phyloP scores from a whole-genome alignment of 352 stramenopile species.

The Pythium aphanidermatum region DNA sequence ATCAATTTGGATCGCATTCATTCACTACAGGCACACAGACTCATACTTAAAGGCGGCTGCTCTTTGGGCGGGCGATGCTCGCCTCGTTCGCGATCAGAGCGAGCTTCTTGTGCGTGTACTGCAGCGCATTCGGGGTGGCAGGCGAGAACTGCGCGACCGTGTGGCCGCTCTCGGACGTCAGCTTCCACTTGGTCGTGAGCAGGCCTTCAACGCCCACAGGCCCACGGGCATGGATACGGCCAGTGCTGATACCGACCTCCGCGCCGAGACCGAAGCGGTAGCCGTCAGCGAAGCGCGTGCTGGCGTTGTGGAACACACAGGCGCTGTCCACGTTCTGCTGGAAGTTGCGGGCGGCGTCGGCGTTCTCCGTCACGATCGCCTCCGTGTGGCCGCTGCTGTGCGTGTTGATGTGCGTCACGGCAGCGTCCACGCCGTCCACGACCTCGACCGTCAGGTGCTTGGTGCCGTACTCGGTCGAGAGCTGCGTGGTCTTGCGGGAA shows the following conservation, averaged over 20 bases:
- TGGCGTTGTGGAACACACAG: slow-evolving; percentile 98
- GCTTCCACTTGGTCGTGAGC: slow-evolving; percentile 97
- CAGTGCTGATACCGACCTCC: slow-evolving; percentile 97
- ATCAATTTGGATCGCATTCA: slow-evolving; percentile 18
- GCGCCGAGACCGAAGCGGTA: slow-evolving; percentile 97
- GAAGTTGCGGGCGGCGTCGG: slow-evolving; percentile 60
- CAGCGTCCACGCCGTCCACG: slow-evolving; percentile 82
- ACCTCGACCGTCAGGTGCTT: slow-evolving; percentile 94
- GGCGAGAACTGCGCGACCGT: slow-evolving; percentile 65
- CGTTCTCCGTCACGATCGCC: slow-evolving; percentile 93
- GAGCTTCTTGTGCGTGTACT: slow-evolving; percentile 78
- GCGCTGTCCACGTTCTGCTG: slow-evolving; percentile 91
- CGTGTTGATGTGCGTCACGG: slow-evolving; percentile 94
- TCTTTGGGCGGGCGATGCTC: slow-evolving; percentile 49
- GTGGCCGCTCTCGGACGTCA: slow-evolving; percentile 83
- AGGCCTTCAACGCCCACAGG: slow-evolving; percentile 96
- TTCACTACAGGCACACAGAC: slow-evolving; percentile 7
- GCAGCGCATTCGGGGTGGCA: slow-evolving; percentile 25
- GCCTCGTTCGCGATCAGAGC: slow-evolving; percentile 61
- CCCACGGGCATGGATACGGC: slow-evolving; percentile 95
- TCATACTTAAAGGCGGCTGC: slow-evolving; percentile 56
- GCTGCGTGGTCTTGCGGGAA: slow-evolving; percentile 65
- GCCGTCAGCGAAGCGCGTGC: slow-evolving; percentile 93
- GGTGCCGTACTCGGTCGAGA: slow-evolving; percentile 94
- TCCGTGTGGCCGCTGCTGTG: slow-evolving; percentile 97